phyloP scores from a whole-genome alignment of 139 green algal species.

The Deuterostichococcus epilithicus region DNA sequence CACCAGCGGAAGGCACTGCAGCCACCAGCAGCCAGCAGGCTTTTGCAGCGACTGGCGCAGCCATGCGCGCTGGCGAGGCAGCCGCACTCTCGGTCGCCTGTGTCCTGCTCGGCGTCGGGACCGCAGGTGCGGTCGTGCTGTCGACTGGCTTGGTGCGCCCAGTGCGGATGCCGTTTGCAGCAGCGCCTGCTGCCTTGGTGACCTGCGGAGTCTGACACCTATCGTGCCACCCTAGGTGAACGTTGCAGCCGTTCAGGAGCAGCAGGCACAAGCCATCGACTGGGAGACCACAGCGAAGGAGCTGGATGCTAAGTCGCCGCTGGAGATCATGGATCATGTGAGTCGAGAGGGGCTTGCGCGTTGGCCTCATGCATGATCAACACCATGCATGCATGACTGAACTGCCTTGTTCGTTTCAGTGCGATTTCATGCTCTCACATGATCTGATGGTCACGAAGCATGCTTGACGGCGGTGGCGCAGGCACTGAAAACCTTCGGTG shows the following conservation, averaged over 20 bases:
- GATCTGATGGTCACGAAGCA: no score
- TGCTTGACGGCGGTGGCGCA: conserved; percentile 22
- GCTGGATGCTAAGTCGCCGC: conserved; percentile 74
- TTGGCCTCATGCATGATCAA: no score
- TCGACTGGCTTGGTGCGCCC: no score
- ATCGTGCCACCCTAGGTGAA: conserved; percentile 1
- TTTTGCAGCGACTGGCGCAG: neutral
- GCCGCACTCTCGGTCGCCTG: neutral
- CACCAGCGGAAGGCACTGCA: neutral
- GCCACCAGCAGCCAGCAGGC: neutral
- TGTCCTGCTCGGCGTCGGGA: no score
- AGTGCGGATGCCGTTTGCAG: no score
- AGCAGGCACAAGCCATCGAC: conserved; percentile 22
- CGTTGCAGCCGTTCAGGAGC: conserved; percentile 2
- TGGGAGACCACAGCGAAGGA: conserved; percentile 54
- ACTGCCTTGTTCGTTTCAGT: neutral
- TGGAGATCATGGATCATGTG: conserved; percentile 94
- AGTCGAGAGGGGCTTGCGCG: no score
- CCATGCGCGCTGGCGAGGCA: no score
- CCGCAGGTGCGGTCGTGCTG: no score
- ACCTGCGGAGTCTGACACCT: no score
- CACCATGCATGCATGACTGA: no score
- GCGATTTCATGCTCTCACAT: no score
- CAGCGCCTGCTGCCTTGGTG: no score
- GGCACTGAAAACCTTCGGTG: conserved; percentile 84